These are phyloP conservation scores for Capsella rubella DNA, from an alignment of 441 rosid genomes.

Conservation along the genomic window DNA sequence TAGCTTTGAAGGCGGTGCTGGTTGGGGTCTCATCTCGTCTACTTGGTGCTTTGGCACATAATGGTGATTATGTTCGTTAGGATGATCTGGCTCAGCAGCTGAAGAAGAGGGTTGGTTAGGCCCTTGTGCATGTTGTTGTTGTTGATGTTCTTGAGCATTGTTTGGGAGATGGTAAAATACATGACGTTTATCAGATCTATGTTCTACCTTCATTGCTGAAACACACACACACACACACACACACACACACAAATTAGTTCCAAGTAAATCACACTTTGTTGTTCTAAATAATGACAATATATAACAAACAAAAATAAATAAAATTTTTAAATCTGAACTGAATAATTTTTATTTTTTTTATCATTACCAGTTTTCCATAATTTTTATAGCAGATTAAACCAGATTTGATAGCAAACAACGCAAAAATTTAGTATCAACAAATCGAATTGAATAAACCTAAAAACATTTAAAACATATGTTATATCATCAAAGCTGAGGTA, in stretches of 20 bases:
- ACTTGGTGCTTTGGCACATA: constrained; percentile 65
- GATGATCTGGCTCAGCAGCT: constrained; percentile 22
- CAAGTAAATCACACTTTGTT: neutral
- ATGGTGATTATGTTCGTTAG: constrained; percentile 54
- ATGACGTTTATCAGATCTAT: constrained; percentile 51
- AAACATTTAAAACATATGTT: no score
- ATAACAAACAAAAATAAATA: neutral
- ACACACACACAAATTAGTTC: neutral
- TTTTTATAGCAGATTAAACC: neutral
- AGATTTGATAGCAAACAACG: neutral
- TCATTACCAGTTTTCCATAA: neutral
- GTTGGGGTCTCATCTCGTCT: constrained; percentile 74
- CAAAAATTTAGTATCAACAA: neutral
- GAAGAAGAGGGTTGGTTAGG: constrained; percentile 47
- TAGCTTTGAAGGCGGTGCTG: constrained; percentile 64
- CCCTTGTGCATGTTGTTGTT: constrained; percentile 40
- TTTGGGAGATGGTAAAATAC: constrained; percentile 82
- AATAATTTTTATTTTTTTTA: neutral
- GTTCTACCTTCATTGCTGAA: constrained; percentile 46
- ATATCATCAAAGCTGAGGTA: neutral
- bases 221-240: constrained; percentile 27
- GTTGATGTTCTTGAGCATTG: constrained; percentile 51
- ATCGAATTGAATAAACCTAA: neutral
- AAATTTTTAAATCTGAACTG: neutral
- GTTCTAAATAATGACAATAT: constrained; percentile 6